These are phyloP conservation scores for Xylariaceae sp. DNA, from an alignment of 2,329 filamentous ascomycete genomes.

Conservation along the genomic window DNA sequence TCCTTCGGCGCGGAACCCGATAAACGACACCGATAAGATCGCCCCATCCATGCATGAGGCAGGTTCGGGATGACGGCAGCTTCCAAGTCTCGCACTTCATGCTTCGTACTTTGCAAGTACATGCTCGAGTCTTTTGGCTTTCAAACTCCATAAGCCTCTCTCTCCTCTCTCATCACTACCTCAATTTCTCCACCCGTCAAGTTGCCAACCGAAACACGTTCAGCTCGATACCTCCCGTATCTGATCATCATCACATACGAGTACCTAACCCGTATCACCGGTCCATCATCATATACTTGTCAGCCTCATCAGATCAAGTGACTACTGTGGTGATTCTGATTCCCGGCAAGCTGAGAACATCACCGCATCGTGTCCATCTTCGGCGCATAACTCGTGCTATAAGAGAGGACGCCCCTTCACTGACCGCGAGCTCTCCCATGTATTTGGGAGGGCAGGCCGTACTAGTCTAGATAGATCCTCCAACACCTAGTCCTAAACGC, in stretches of 20 bases:
- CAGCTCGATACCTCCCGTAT: too few species aligned
- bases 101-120: too few species aligned
- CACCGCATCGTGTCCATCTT: background rate
- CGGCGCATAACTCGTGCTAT: background rate
- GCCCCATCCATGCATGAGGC: conserved; percentile 4
- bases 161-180: too few species aligned
- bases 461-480: background rate
- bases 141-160: too few species aligned
- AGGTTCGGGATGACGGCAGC: conserved; percentile 14
- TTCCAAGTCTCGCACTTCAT: background rate
- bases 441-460: background rate
- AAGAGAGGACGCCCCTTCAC: background rate
- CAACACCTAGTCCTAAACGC: background rate
- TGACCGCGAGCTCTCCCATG: background rate
- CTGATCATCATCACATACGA: too few species aligned
- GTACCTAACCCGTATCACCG: too few species aligned
- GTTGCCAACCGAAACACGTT: too few species aligned
- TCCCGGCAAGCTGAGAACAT: background rate
- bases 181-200: too few species aligned
- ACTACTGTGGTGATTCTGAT: background rate
- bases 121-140: too few species aligned
- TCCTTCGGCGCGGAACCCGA: background rate
- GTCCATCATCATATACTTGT: background rate
- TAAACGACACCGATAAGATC: conserved; percentile 12
- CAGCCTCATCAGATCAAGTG: background rate